These are phyloP conservation scores for Coelastrella sp. DNA, from an alignment of 139 green algal species.

Conservation along the genomic window DNA sequence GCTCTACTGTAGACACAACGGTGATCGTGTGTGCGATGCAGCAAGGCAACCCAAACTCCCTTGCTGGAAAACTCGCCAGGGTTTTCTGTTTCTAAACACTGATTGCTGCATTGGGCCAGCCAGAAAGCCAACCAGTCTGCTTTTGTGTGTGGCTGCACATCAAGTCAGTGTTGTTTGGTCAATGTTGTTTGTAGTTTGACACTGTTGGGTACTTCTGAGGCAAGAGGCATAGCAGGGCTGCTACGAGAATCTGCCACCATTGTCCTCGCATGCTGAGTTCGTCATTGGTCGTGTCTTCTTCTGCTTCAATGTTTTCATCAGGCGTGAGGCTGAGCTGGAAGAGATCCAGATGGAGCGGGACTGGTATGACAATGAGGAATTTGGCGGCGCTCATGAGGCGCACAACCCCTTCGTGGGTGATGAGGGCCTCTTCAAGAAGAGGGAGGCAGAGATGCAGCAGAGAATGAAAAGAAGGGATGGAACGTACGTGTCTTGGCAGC, in stretches of 20 bases:
- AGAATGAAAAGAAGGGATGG: slow-evolving; percentile 85
- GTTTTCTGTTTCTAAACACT: no score
- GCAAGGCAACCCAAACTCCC: no score
- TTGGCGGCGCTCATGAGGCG: slow-evolving; percentile 52
- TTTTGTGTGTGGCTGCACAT: no score
- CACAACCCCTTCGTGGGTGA: slow-evolving; percentile 54
- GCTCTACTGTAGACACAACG: background rate
- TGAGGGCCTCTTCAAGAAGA: slow-evolving; percentile 61
- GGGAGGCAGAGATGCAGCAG: slow-evolving; percentile 75
- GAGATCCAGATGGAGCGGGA: slow-evolving; percentile 87
- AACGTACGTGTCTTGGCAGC: slow-evolving; percentile 37
- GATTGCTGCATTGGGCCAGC: no score
- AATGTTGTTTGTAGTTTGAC: no score
- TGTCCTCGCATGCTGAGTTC: background rate
- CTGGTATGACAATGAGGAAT: slow-evolving; percentile 93
- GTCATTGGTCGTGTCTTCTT: background rate
- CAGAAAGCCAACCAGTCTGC: no score
- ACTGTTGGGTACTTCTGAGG: background rate
- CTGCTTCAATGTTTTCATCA: background rate
- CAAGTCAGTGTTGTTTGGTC: no score
- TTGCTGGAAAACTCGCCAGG: no score
- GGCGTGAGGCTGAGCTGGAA: slow-evolving; percentile 76
- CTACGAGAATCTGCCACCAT: background rate
- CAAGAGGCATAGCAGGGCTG: background rate
- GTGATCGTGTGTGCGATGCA: no score